Conservation (phyloP, 2,329 filamentous ascomycete genomes). For the Tolypocladium nubicola region DNA sequence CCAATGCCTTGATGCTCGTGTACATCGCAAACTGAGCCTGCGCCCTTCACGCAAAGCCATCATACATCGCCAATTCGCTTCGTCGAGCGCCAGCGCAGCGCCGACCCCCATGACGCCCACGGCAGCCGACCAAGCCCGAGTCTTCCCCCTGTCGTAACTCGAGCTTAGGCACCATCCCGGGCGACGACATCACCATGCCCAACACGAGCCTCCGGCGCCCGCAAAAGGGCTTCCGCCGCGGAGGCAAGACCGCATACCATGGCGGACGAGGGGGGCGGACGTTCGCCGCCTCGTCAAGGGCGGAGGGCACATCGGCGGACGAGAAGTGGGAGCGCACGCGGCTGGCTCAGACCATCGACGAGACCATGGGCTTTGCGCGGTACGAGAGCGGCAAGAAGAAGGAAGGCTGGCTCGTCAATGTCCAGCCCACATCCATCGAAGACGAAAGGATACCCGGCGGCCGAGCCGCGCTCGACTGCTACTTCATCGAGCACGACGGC, state of each 20-base stretch:
- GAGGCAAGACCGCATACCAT: conserved; percentile 59
- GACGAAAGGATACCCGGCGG: conserved; percentile 78
- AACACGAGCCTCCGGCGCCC: conserved; percentile 50
- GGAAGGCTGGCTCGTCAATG: conserved; percentile 89
- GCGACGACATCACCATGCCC: conserved; percentile 32
- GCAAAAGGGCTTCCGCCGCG: conserved; percentile 58
- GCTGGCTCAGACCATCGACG: conserved; percentile 82
- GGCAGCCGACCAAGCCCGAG: conserved; percentile 8
- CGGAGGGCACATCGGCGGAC: conserved; percentile 81
- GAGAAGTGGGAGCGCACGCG: conserved; percentile 82
- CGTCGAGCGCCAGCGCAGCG: not conserved
- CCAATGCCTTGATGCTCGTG: not conserved
- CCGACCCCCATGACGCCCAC: conserved; percentile 8
- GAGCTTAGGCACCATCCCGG: conserved; percentile 3
- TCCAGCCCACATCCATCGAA: conserved; percentile 80
- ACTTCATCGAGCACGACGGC: conserved; percentile 86
- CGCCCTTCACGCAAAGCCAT: not conserved
- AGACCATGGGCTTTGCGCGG: conserved; percentile 84
- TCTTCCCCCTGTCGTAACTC: conserved; percentile 5
- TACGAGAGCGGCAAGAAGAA: conserved; percentile 78
- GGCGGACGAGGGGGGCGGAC: conserved; percentile 60
- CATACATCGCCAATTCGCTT: not conserved
- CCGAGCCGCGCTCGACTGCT: conserved; percentile 86
- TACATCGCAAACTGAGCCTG: not conserved
- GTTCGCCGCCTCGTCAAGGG: conserved; percentile 66